Conservation (phyloP, 176 grass and related monocot species). For the Aegilops sharonensis region DNA sequence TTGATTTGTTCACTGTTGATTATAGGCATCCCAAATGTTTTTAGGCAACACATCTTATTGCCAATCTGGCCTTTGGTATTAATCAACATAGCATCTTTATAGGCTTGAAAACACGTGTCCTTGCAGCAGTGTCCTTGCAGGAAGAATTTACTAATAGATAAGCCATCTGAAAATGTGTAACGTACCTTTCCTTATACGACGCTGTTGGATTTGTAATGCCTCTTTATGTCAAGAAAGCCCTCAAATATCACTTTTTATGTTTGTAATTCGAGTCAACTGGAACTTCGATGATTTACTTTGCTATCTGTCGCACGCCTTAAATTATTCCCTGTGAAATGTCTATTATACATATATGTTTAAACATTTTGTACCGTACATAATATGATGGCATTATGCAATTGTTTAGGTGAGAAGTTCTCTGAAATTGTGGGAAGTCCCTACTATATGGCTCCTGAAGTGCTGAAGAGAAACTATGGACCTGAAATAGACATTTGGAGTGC, state of each 20-base stretch:
- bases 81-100: background rate
- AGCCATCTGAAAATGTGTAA: background rate
- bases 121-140: background rate
- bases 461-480: conserved; percentile 96
- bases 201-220: background rate
- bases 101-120: background rate
- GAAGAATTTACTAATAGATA: background rate
- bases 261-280: background rate
- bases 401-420: conserved; percentile 89
- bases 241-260: background rate
- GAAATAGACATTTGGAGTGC: conserved; percentile 99
- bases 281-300: background rate
- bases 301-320: background rate
- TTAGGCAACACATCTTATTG: background rate
- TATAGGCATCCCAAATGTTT: background rate
- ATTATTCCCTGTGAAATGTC: background rate
- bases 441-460: conserved; percentile 99
- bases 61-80: background rate
- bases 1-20: background rate
- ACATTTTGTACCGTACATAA: background rate
- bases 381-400: conserved; percentile 28
- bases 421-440: conserved; percentile 99
- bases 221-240: background rate
- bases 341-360: background rate
- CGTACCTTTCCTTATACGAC: background rate